A percentile compares a stretch with the other conserved stretches of the same genome.
These are phyloP conservation scores for Hypoxylon fuscum DNA, from an alignment of 495 filamentous ascomycete species.

Conservation along the genomic window DNA sequence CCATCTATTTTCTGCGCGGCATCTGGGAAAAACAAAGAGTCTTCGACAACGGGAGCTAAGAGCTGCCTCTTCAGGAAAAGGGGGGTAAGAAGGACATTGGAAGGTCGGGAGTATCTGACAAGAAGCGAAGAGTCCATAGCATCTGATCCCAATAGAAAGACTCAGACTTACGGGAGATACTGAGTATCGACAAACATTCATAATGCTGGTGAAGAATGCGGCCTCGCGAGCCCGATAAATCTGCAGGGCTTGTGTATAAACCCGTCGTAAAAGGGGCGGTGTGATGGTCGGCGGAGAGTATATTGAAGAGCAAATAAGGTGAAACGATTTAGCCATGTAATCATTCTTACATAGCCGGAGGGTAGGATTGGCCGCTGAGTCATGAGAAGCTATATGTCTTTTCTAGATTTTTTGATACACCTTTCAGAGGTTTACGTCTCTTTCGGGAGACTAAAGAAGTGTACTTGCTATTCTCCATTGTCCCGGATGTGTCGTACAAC, in stretches of 20 bases:
- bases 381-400: background rate
- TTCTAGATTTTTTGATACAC: background rate
- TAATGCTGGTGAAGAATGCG: background rate
- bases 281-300: background rate
- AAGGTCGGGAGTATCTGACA: background rate
- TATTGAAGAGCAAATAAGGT: background rate
- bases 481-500: background rate
- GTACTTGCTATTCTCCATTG: background rate
- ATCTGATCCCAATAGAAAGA: background rate
- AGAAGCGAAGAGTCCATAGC: background rate
- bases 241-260: background rate
- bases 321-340: background rate
- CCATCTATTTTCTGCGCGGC: background rate
- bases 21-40: background rate
- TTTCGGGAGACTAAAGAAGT: background rate
- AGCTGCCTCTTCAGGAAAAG: background rate
- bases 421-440: background rate
- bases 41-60: background rate
- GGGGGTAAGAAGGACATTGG: background rate
- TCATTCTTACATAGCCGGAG: background rate
- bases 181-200: background rate
- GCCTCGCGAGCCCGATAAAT: background rate
- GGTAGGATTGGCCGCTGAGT: background rate
- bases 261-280: constrained; percentile 10
- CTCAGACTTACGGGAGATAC: no score